A percentile compares a stretch with the other conserved stretches of the same genome.
Evolutionary conservation across 306 rosid genomes (phyloP).

Genomic region (Prunus kanzakura): DNA sequence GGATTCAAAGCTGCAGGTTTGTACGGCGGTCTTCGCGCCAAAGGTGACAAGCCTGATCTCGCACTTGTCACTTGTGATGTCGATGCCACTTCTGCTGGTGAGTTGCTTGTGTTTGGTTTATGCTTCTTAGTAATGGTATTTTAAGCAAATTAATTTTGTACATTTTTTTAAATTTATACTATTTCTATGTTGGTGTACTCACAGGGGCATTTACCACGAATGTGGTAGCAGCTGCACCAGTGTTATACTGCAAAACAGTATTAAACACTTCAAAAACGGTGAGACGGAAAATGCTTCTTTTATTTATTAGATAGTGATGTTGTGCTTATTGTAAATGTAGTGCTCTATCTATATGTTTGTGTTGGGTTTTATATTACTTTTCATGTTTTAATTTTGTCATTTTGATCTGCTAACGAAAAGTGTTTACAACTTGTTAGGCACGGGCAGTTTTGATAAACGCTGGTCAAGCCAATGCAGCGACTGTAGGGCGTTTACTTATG

Average conservation of each 20-base stretch:
- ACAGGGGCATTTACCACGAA: slow-evolving; percentile 85
- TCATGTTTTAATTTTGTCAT: slow-evolving; percentile 2
- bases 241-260: slow-evolving; percentile 62
- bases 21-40: slow-evolving; percentile 80
- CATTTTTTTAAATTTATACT: not conserved
- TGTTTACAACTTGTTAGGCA: slow-evolving; percentile 51
- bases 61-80: slow-evolving; percentile 92
- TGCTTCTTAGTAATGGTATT: not conserved
- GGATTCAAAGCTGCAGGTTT: slow-evolving; percentile 90
- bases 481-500: slow-evolving; percentile 39
- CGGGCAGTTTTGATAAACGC: slow-evolving; percentile 92
- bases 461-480: slow-evolving; percentile 98
- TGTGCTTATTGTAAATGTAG: not conserved
- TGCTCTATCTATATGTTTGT: not conserved
- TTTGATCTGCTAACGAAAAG: slow-evolving; percentile 17
- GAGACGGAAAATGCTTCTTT: slow-evolving; percentile 16
- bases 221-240: slow-evolving; percentile 97
- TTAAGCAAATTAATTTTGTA: not conserved
- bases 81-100: slow-evolving; percentile 89
- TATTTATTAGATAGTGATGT: not conserved
- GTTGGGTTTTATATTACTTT: not conserved
- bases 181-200: not conserved
- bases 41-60: slow-evolving; percentile 81
- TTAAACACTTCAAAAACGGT: slow-evolving; percentile 60
- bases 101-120: slow-evolving; percentile 3